A percentile compares a stretch with the other conserved stretches of the same genome.
Evolutionary conservation across 2,329 filamentous ascomycete species (phyloP).

Genomic region (Xylaria arbuscula): DNA sequence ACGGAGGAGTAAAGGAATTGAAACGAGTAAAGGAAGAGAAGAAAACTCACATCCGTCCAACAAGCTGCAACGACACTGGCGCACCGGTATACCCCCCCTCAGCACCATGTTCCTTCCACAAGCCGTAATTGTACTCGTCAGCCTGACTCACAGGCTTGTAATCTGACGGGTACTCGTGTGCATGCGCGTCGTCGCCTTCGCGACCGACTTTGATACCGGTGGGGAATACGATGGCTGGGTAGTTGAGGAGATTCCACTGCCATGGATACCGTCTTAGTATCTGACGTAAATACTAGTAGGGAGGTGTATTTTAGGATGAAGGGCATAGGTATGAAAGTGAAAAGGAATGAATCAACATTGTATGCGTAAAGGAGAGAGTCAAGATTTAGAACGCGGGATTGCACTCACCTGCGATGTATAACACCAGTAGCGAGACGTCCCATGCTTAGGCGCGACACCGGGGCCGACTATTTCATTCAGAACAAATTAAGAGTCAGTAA

Average conservation of each 20-base stretch:
- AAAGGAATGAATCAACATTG: background rate
- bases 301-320: background rate
- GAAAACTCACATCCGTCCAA: slow-evolving; percentile 47
- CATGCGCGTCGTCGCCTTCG: slow-evolving; percentile 7
- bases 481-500: background rate
- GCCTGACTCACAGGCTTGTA: slow-evolving; percentile 40
- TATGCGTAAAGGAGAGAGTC: background rate
- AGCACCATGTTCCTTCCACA: slow-evolving; percentile 52
- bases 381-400: no score
- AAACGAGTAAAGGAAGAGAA: background rate
- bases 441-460: slow-evolving; percentile 55
- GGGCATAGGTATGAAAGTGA: background rate
- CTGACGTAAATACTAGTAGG: background rate
- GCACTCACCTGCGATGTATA: slow-evolving; percentile 65
- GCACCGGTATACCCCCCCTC: slow-evolving; percentile 54
- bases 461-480: slow-evolving; percentile 55
- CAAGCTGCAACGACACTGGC: slow-evolving; percentile 56
- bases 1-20: no score
- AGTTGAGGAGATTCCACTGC: slow-evolving; percentile 75
- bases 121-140: slow-evolving; percentile 44
- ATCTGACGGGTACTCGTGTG: slow-evolving; percentile 38
- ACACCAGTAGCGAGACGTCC: slow-evolving; percentile 67
- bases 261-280: background rate
- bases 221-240: slow-evolving; percentile 71
- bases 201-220: slow-evolving; percentile 48